Evolutionary conservation across 768 basidiomycete genomes (phyloP).

Genomic region (Grammothele lineata): DNA sequence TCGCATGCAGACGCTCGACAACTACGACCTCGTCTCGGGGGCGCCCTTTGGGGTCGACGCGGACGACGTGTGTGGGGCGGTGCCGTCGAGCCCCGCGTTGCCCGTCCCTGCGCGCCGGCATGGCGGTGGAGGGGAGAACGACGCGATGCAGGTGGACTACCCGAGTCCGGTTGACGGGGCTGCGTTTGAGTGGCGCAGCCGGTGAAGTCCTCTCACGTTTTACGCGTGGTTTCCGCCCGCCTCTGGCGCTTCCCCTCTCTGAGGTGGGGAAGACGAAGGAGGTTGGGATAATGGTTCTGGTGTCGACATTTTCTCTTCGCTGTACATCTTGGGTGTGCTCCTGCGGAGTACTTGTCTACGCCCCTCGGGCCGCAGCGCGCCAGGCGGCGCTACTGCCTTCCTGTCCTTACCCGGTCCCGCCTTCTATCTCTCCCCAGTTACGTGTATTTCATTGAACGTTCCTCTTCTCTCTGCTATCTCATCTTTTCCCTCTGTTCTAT

Average conservation of each 20-base stretch:
- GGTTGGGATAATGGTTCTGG: neutral
- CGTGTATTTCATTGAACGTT: too few species aligned
- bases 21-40: constrained; percentile 9
- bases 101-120: constrained; percentile 11
- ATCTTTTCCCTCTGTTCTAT: too few species aligned
- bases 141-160: constrained; percentile 17
- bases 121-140: constrained; percentile 3
- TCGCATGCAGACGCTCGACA: constrained; percentile 19
- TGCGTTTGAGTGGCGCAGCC: constrained; percentile 7
- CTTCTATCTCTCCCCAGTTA: too few species aligned
- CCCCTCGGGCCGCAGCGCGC: neutral
- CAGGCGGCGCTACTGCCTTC: too few species aligned
- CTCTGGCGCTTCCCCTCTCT: too few species aligned
- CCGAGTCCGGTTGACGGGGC: constrained; percentile 21
- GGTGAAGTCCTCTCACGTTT: too few species aligned
- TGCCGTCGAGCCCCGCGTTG: neutral
- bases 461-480: too few species aligned
- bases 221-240: neutral
- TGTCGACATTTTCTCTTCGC: neutral
- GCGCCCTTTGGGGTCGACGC: constrained; percentile 4
- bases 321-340: neutral
- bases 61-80: constrained; percentile 12
- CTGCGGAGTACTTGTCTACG: neutral
- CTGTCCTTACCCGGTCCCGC: too few species aligned
- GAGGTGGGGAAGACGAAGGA: too few species aligned